Evolutionary conservation across 1,284 basidiomycete species (phyloP).

Genomic region (Pyrrhoderma noxium): DNA sequence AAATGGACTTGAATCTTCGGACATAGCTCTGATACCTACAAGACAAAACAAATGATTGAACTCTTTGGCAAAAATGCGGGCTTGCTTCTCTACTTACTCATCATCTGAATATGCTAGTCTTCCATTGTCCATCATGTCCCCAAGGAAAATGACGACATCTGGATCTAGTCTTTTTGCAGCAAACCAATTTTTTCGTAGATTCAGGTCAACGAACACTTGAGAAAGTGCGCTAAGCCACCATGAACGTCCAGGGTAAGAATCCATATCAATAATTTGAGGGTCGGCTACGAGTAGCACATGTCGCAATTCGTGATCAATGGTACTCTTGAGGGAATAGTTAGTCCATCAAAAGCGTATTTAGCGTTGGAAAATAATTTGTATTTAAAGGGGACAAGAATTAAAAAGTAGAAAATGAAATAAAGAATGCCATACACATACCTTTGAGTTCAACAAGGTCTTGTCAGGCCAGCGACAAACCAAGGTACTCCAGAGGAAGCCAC

Average conservation of each 20-base stretch:
- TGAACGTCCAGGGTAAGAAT: slow-evolving; percentile 35
- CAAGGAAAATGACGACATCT: slow-evolving; percentile 72
- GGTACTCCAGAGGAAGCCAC: slow-evolving; percentile 43
- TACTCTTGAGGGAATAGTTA: too few relatives aligned
- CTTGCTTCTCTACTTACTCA: slow-evolving; percentile 48
- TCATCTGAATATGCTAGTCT: slow-evolving; percentile 46
- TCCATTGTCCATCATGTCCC: slow-evolving; percentile 73
- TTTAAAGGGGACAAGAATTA: not conserved
- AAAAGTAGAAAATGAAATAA: not conserved
- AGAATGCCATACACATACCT: slow-evolving; percentile 6
- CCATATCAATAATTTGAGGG: slow-evolving; percentile 62
- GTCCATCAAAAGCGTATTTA: not conserved
- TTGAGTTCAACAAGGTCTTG: slow-evolving; percentile 22
- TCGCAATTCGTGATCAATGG: slow-evolving; percentile 29
- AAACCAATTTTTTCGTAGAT: slow-evolving; percentile 72
- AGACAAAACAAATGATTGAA: slow-evolving; percentile 1
- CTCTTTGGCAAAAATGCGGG: not conserved
- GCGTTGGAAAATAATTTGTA: not conserved
- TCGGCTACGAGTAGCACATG: slow-evolving; percentile 74
- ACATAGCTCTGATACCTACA: slow-evolving; percentile 57
- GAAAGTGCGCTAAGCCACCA: slow-evolving; percentile 36
- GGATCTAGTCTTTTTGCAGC: not conserved
- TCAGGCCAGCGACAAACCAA: slow-evolving; percentile 49
- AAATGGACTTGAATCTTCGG: slow-evolving; percentile 55
- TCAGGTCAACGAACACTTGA: slow-evolving; percentile 56